Evolutionary conservation across 148 eudicot species (phyloP), one percentile per base, ranked within the genome.

Genomic region (Rheum nobile): DNA sequence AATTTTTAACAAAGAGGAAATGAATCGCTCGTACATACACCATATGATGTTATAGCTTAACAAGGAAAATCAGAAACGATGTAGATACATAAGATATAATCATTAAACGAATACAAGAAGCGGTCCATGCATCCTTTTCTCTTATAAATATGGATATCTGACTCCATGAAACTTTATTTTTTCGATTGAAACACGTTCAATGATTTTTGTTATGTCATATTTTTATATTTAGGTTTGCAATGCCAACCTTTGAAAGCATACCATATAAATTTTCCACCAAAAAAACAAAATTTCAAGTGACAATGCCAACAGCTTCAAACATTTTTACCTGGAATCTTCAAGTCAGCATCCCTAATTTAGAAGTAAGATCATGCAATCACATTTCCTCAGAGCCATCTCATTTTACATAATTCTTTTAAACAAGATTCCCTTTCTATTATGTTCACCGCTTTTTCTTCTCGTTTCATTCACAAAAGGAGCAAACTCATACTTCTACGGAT

Each of bases 331-430:
- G 13, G 6, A 24, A 13, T 55, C 29, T 55, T 61, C 14, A 28
- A 28, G 22, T 65, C 70, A 34, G 21, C n/a, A 24, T 32, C 34
- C 34, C 67, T 28, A 26, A 24, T 28, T 12, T 26, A 24, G 16
- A 57, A 2, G 9, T 65, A 32, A 65, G 70, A 34, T 65, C 67
- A 61, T 61, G 67, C 28, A 61, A 65, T n/a, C 39, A 65, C 70
- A 65, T 17, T 61, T 13, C 35, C 35, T 13, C 67, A 29, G 3
- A 28, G 17, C 35, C 67, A 61, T 61, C 67, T 61, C 34, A 61
- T 12, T 61, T 59, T 29, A 61, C 35, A 12, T 28, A 13, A 65
- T 65, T 65, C 16, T 19, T 16, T 1, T 6, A 32, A 14, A 32
- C 70, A 65, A 17, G n/a, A 65, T 31, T 32, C 29, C 38, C 41